Evolutionary conservation across 306 rosid genomes (phyloP), one percentile per base, ranked within the genome.

Genomic region (Glycyrrhiza uralensis): DNA sequence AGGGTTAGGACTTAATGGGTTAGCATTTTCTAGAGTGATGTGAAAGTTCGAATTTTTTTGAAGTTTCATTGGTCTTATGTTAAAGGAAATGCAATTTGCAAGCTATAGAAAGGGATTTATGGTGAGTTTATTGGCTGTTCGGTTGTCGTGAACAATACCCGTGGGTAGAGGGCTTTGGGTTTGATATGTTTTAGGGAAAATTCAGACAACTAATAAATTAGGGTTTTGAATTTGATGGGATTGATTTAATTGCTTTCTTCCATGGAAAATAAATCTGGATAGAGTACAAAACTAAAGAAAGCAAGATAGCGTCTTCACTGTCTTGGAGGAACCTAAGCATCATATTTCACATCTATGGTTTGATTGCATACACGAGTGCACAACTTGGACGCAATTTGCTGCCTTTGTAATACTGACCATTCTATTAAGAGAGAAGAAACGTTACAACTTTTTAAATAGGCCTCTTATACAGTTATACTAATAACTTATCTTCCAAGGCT

Each of bases 231-330:
- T 62, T 38, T 61, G 62, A 36, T 39, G 46, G 57, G 65, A 14
- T 51, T 51, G 45, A 7, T 51, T 39, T 51, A 14, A 12, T 17
- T 38, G 44, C 32, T 64, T 26, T 55, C 26, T 39, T 49, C 66
- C 17, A 7, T 42, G 24, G 62, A 24, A 44, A 59, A 45, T 4
- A 72, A 45, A 33, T 46, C 49, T 17, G 12, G 30, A 38, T 2
- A 15, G 41, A 19, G 54, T 51, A 28, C 18, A 50, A 61, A 46
- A 49, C 35, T 62, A 20, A 50, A 7, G 19, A 35, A 50, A 49
- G 55, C 41, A 23, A 68, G 55, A 74, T 54, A 28, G 12, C n/a
- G n/a, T n/a, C n/a, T n/a, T n/a, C n/a, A n/a, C n/a, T 73, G 18
- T 41, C 18, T 14, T 28, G 35, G 66, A 36, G 14, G 29, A 65